Evolutionary conservation across 106 monocot genomes (phyloP), one percentile per base, ranked within the genome.

Genomic region (Narthecium ossifragum): DNA sequence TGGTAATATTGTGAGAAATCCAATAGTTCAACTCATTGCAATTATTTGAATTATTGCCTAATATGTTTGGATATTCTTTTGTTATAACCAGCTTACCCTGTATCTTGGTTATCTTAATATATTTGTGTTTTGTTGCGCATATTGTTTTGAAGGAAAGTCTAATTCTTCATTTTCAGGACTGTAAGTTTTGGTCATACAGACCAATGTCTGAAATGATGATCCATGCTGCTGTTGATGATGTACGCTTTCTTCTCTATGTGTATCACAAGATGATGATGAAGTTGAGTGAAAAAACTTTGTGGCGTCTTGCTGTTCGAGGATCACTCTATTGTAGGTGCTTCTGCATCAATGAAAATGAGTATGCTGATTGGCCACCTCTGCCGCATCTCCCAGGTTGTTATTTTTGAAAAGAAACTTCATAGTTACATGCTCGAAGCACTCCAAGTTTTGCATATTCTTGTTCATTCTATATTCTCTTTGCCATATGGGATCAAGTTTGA

Each of bases 181-280:
- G 90, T 71, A 69, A 62, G 9, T 86, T 90, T 66, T 96, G 90
- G 90, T 74, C 72, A 26, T 68, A 81, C 31, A 78, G 96, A 57
- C 96, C 90, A 48, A 73, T 96, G 86, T 73, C 90, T 29, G 90
- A 84, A 22, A 70, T 80, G 73, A 90, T 96, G 96, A 67, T 90
- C 61, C 86, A 80, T 32, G 58, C 86, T 40, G 90, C 96, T 67
- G 65, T 84, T 51, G 90, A 86, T 73, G 96, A 96, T 73, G 90
- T 96, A 21, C 85, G 90, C 38, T 96, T 90, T 78, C 80, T 90
- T 17, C 75, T 90, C 5, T 67, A 71, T 59, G 84, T 96, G 34
- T 84, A 90, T 62, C 57, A 81, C 26, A 86, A 83, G 71, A 84
- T 96, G 86, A 86, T 90, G 70, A 75, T 78, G 50, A 96, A 74